Evolutionary conservation across 2,329 filamentous ascomycete genomes (phyloP).

Genomic region (Hymenoscyphus albidus): DNA sequence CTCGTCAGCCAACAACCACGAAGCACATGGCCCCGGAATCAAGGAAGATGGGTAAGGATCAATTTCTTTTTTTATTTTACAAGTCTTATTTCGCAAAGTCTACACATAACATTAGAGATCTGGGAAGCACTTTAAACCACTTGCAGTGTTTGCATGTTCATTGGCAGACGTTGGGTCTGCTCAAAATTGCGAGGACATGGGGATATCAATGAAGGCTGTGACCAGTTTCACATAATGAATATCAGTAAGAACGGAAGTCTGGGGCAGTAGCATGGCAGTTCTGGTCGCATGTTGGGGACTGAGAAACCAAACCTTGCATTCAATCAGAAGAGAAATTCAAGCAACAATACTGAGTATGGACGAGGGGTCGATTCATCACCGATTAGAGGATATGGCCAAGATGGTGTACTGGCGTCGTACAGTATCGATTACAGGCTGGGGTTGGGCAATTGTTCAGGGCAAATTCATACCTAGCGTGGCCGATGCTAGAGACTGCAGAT

Average conservation of each 20-base stretch:
- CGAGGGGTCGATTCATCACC: background rate
- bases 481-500: slow-evolving; percentile 8
- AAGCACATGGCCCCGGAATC: slow-evolving; percentile 60
- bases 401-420: background rate
- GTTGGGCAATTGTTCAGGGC: background rate
- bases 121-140: background rate
- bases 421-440: background rate
- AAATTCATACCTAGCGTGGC: slow-evolving; percentile 1
- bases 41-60: slow-evolving; percentile 89
- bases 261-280: background rate
- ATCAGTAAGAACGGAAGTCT: background rate
- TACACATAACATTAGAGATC: background rate
- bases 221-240: background rate
- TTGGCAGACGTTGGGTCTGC: background rate
- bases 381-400: background rate
- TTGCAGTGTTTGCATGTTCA: background rate
- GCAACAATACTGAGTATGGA: slow-evolving; percentile 1
- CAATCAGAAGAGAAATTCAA: background rate
- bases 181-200: background rate
- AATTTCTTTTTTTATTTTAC: slow-evolving; percentile 17
- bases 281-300: background rate
- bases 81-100: background rate
- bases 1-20: slow-evolving; percentile 29
- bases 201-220: background rate
- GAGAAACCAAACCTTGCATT: background rate